These are phyloP conservation scores for Backusella psychrophila DNA, from an alignment of 192 early-diverging fungal genomes.

Conservation along the genomic window DNA sequence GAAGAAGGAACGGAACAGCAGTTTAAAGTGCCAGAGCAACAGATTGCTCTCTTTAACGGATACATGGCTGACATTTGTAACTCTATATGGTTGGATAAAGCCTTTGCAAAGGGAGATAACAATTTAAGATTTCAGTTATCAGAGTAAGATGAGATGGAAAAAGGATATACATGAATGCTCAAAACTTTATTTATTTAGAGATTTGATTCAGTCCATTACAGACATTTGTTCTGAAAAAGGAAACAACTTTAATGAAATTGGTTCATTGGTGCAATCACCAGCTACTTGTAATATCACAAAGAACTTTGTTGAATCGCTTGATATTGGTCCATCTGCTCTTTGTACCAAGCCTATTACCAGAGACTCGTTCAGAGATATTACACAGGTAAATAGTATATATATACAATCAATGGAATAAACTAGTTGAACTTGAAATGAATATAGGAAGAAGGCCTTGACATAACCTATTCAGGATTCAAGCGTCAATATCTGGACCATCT, in stretches of 20 bases:
- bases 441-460: not conserved
- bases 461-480: not conserved
- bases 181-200: not conserved
- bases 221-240: not conserved
- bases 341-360: not conserved
- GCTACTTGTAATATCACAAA: not conserved
- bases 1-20: not conserved
- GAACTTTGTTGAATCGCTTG: not conserved
- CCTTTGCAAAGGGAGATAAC: not conserved
- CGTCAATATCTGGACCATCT: not conserved
- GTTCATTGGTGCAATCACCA: not conserved
- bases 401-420: too few species aligned
- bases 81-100: not conserved
- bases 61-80: not conserved
- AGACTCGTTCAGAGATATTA: not conserved
- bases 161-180: not conserved
- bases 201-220: not conserved
- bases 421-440: not conserved
- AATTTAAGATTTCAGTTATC: not conserved
- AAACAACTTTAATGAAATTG: not conserved
- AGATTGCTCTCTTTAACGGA: not conserved
- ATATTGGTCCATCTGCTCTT: not conserved
- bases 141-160: not conserved
- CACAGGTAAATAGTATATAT: not conserved
- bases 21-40: not conserved